A percentile compares a stretch with the other conserved stretches of the same genome.
Conservation (phyloP, 2,329 filamentous ascomycete genomes). For the Amauroascus niger region DNA sequence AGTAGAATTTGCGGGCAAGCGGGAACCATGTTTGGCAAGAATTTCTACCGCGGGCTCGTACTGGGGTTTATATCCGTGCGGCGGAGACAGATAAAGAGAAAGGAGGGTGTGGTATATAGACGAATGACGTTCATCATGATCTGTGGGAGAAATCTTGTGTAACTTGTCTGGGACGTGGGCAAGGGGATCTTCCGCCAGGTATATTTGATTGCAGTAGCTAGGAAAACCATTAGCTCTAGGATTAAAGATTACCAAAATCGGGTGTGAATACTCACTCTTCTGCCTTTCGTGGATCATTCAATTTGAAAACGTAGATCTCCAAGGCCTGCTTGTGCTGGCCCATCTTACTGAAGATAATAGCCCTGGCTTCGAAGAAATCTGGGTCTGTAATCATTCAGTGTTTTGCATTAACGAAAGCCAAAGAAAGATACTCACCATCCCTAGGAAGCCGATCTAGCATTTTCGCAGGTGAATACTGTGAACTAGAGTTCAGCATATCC, state of each 20-base stretch:
- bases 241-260: neutral
- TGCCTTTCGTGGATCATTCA: conserved; percentile 76
- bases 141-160: conserved; percentile 34
- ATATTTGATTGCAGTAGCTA: conserved; percentile 81
- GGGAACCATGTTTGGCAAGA: conserved; percentile 84
- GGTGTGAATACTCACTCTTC: conserved; percentile 58
- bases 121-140: conserved; percentile 46
- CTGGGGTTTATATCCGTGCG: conserved; percentile 59
- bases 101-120: conserved; percentile 90
- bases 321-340: conserved; percentile 88
- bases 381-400: conserved; percentile 49
- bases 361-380: conserved; percentile 77
- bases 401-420: neutral
- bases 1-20: conserved; percentile 77
- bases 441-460: conserved; percentile 69
- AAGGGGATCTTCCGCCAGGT: conserved; percentile 49
- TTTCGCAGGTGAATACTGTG: conserved; percentile 68
- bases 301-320: conserved; percentile 95
- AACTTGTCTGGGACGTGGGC: conserved; percentile 27
- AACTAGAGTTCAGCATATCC: conserved; percentile 63
- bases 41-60: conserved; percentile 73
- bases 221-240: neutral
- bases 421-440: conserved; percentile 51
- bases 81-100: conserved; percentile 77
- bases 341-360: conserved; percentile 89